phyloP scores from a whole-genome alignment of 2,329 filamentous ascomycete genomes.

The Calonectria pseudoturangicola region DNA sequence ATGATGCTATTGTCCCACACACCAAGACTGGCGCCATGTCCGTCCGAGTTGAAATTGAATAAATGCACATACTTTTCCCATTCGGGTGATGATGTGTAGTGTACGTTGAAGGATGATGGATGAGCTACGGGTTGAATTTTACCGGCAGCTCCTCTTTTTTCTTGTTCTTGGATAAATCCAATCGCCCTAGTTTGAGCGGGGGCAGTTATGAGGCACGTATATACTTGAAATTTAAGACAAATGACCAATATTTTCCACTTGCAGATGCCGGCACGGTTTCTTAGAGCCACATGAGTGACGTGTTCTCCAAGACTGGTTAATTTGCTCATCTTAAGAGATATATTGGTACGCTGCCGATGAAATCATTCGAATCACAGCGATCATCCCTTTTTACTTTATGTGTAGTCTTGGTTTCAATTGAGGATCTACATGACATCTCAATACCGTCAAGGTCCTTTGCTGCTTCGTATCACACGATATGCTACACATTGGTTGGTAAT shows the following conservation, averaged over 20 bases:
- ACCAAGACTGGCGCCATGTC: conserved; percentile 48
- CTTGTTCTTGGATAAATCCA: neutral
- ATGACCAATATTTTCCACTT: neutral
- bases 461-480: neutral
- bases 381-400: too few species aligned
- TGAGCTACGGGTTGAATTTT: neutral
- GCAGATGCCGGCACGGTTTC: neutral
- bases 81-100: neutral
- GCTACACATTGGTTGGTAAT: neutral
- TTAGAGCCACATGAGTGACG: too few species aligned
- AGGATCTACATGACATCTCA: too few species aligned
- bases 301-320: too few species aligned
- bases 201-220: neutral
- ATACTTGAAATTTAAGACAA: neutral
- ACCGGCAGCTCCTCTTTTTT: neutral
- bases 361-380: too few species aligned
- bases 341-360: too few species aligned
- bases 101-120: neutral
- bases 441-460: too few species aligned
- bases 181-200: neutral
- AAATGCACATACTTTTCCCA: neutral
- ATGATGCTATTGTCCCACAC: conserved; percentile 48
- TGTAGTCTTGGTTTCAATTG: too few species aligned
- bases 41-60: conserved; percentile 38
- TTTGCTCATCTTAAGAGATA: neutral